Base-by-base conservation (phyloP, 2,329 filamentous ascomycete genomes). In the Sporothrix protearum region DNA sequence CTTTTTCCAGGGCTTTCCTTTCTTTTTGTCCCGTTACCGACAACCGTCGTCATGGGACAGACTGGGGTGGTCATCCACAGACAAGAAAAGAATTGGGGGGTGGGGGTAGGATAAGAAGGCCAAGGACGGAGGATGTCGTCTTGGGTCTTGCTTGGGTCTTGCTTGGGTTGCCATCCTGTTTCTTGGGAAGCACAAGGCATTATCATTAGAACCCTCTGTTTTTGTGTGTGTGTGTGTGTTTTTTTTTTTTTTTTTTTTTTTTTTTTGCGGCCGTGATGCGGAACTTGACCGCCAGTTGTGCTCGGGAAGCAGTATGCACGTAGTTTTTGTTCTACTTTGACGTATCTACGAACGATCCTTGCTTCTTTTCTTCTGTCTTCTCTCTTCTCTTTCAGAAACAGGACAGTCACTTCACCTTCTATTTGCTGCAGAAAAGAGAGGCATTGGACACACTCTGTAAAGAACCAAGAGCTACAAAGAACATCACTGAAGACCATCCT, bases 1-100 rank as follows among this genome's bases (percentile, higher is more conserved):
- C 59, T 64, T 64, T 64, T 64, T 64, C 19, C 36, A 12, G 6
- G 12, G 7, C n/a, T 45, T 64, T 45, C 36, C 30, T 63, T 25
- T 63, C 36, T 64, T 64, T 42, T 16, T 45, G 36, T 25, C 33
- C 33, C 36, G 33, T 45, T 42, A 42, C 59, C 36, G 14, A 22
- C 59, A 45, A 64, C 59, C 59, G 22, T 64, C n/a, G 36, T 64
- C 22, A 64, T 45, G 59, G 59, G 59, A 64, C 59, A 7, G 59
- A 28, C 59, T 45, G 36, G 59, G 59, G 36, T 33, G 25, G 22
- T 53, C 49, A 25, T 53, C 25, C 22, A 8, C 49, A 28, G 10
- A 53, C 3, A 25, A 3, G 9, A 12, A 53, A 53, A 53, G 8
- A 53, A 53, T 14, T 25, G 10, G 25, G 49, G 19, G 16, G 45